Conservation (phyloP, 202 grass and related monocot species). For the Thinopyrum obtusiflorum region DNA sequence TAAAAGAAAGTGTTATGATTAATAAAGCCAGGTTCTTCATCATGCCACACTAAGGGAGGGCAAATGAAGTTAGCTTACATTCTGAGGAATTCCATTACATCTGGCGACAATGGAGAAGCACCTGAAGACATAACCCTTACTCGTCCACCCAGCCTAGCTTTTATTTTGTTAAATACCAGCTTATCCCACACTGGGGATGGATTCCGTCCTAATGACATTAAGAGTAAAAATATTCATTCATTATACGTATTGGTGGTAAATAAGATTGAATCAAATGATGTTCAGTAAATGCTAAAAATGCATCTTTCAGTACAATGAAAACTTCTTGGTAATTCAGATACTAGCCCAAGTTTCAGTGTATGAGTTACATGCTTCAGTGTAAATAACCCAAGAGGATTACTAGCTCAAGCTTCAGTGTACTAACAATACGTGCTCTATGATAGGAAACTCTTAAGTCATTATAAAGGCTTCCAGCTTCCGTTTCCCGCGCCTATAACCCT, state of each 20-base stretch:
- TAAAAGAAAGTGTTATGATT: constrained; percentile 20
- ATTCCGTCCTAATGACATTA: constrained; percentile 50
- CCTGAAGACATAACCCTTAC: constrained; percentile 86
- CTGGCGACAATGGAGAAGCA: constrained; percentile 79
- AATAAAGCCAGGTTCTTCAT: constrained; percentile 9
- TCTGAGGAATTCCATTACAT: constrained; percentile 93
- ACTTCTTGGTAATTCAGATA: background rate
- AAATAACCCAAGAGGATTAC: constrained; percentile 8
- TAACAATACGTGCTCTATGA: background rate
- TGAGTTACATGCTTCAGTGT: no score
- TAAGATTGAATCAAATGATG: background rate
- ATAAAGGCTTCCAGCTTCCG: background rate
- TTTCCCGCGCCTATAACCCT: background rate
- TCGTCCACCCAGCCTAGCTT: constrained; percentile 80
- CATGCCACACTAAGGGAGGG: background rate
- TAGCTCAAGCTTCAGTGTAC: background rate
- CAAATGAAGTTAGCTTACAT: constrained; percentile 51
- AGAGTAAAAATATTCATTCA: constrained; percentile 7
- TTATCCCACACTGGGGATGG: constrained; percentile 89
- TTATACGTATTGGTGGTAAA: background rate
- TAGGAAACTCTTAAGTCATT: constrained; percentile 3
- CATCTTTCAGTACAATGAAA: background rate
- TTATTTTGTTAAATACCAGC: constrained; percentile 97
- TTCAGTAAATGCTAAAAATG: background rate
- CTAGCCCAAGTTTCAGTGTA: background rate